phyloP scores from a whole-genome alignment of 306 rosid species.

The Sophora flavescens region DNA sequence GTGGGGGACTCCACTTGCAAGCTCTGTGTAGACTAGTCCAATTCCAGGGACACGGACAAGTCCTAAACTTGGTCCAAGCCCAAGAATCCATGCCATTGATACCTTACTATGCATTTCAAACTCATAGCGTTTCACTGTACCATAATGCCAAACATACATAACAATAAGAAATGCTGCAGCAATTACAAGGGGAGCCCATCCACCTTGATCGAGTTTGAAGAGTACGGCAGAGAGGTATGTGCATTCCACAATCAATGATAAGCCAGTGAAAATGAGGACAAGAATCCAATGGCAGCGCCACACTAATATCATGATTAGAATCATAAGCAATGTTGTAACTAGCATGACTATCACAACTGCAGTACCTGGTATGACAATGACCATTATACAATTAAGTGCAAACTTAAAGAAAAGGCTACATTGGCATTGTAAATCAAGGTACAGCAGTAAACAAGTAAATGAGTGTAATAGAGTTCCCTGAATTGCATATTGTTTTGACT shows the following conservation, averaged over 20 bases:
- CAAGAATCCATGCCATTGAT: slow-evolving; percentile 98
- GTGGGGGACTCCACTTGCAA: slow-evolving; percentile 93
- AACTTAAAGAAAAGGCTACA: neutral
- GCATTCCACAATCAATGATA: slow-evolving; percentile 81
- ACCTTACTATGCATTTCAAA: slow-evolving; percentile 92
- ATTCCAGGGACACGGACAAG: slow-evolving; percentile 97
- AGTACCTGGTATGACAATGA: slow-evolving; percentile 68
- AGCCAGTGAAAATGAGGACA: slow-evolving; percentile 65
- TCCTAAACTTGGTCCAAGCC: slow-evolving; percentile 96
- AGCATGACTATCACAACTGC: slow-evolving; percentile 90
- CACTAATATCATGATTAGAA: slow-evolving; percentile 84
- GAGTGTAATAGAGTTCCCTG: slow-evolving; percentile 14
- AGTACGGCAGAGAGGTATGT: slow-evolving; percentile 90
- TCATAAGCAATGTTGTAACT: slow-evolving; percentile 88
- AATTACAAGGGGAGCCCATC: slow-evolving; percentile 92
- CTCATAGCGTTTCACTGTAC: slow-evolving; percentile 76
- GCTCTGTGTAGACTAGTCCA: slow-evolving; percentile 93
- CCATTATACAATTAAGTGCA: neutral
- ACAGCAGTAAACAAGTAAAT: slow-evolving; percentile 30
- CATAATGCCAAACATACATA: slow-evolving; percentile 95
- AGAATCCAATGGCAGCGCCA: slow-evolving; percentile 97
- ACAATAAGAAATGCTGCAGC: slow-evolving; percentile 75
- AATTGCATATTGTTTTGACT: neutral
- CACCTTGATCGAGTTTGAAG: slow-evolving; percentile 89
- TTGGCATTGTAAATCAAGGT: slow-evolving; percentile 6